Percentiles rank a stretch among this genome's conserved stretches.
Conservation (phyloP, 2,329 filamentous ascomycete species). For the Huntiella bhutanensis region DNA sequence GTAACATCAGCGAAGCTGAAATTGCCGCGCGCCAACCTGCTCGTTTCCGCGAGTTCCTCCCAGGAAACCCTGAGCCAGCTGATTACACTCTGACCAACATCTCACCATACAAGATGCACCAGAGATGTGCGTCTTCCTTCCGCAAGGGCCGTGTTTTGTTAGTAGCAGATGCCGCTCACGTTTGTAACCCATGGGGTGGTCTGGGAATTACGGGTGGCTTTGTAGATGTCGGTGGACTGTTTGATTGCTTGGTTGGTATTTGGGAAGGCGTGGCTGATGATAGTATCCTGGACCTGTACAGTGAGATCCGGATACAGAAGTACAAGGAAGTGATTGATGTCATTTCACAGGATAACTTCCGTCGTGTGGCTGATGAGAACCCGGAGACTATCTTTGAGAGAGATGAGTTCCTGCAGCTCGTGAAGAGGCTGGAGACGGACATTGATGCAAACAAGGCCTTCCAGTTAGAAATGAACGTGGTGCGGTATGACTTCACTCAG, state of each 20-base stretch:
- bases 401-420: slow-evolving; percentile 23
- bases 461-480: slow-evolving; percentile 19
- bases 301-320: slow-evolving; percentile 27
- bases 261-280: slow-evolving; percentile 25
- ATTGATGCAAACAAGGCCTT: slow-evolving; percentile 18
- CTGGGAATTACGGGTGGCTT: slow-evolving; percentile 45
- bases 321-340: slow-evolving; percentile 26
- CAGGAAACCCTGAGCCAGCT: slow-evolving; percentile 36
- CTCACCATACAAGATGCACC: slow-evolving; percentile 42
- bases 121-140: slow-evolving; percentile 37
- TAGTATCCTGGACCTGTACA: slow-evolving; percentile 26
- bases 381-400: slow-evolving; percentile 21
- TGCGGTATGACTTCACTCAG: slow-evolving; percentile 27
- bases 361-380: slow-evolving; percentile 22
- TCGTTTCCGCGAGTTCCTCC: slow-evolving; percentile 39
- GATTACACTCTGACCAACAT: slow-evolving; percentile 38
- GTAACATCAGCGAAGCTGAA: slow-evolving; percentile 25
- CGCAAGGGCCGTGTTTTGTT: slow-evolving; percentile 37
- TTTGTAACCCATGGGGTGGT: slow-evolving; percentile 37
- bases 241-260: slow-evolving; percentile 34
- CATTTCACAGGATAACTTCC: slow-evolving; percentile 25
- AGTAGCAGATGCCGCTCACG: slow-evolving; percentile 41
- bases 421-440: slow-evolving; percentile 21
- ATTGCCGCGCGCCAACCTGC: slow-evolving; percentile 16
- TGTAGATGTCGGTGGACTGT: slow-evolving; percentile 38